Evolutionary conservation across 129 eudicot species (phyloP).

Genomic region (Centaurea solstitialis): DNA sequence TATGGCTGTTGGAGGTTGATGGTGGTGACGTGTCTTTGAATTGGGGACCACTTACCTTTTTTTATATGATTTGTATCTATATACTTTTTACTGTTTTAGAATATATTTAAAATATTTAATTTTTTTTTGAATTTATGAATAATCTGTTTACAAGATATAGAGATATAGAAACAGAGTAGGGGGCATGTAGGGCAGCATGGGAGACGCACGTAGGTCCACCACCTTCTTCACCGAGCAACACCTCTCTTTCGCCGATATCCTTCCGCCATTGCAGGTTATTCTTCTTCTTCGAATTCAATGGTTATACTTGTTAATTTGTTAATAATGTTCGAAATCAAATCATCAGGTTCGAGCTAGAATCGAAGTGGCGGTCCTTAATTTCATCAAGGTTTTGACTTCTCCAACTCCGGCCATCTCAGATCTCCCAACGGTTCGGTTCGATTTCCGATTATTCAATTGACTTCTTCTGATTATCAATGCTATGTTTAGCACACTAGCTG

Average conservation of each 20-base stretch:
- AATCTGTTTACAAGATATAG: not conserved
- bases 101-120: too few relatives aligned
- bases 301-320: not conserved
- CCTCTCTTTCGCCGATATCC: constrained; percentile 88
- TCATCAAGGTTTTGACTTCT: constrained; percentile 68
- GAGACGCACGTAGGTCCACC: constrained; percentile 58
- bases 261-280: constrained; percentile 78
- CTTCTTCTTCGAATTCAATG: not conserved
- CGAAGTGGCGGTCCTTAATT: constrained; percentile 90
- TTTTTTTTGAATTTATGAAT: too few relatives aligned
- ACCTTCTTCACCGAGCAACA: constrained; percentile 84
- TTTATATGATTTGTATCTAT: too few relatives aligned
- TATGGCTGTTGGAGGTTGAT: not conserved
- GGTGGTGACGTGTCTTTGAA: not conserved
- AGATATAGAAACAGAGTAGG: not conserved
- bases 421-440: constrained; percentile 89
- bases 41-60: not conserved
- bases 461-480: too few relatives aligned
- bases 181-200: constrained; percentile 43
- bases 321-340: not conserved
- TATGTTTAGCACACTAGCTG: too few relatives aligned
- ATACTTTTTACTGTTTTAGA: too few relatives aligned
- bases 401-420: constrained; percentile 72
- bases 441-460: too few relatives aligned
- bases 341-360: constrained; percentile 93